Conservation (phyloP, 805 yeast genomes). For the Yarrowia divulgata region DNA sequence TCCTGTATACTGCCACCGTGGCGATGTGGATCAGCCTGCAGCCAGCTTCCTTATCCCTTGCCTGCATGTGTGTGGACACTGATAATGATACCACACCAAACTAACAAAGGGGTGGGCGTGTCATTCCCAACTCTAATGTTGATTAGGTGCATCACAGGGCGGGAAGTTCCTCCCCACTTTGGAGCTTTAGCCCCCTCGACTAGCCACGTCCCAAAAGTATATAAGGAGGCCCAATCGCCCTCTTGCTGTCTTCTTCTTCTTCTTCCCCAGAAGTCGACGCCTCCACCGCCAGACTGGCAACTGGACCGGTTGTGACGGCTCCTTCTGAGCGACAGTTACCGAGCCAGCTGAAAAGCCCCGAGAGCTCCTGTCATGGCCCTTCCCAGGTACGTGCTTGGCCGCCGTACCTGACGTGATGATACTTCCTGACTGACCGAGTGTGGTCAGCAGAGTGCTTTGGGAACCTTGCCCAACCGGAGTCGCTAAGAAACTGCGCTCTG, state of each 20-base stretch:
- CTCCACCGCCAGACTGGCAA: conserved; percentile 25
- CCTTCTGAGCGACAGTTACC: conserved; percentile 16
- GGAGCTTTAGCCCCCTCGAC: not conserved
- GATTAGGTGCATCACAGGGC: conserved; percentile 17
- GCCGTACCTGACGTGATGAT: conserved; percentile 6
- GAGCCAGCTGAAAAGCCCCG: not conserved
- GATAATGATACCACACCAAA: conserved; percentile 12
- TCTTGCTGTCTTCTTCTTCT: conserved; percentile 6
- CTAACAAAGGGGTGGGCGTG: conserved; percentile 21
- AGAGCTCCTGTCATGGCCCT: conserved; percentile 20
- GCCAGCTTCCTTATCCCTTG: conserved; percentile 11
- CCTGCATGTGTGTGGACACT: conserved; percentile 6
- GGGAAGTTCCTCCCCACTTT: not conserved
- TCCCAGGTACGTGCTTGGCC: conserved; percentile 16
- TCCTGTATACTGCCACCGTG: not conserved
- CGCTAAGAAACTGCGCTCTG: conserved; percentile 22
- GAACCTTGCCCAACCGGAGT: conserved; percentile 21
- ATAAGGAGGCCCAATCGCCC: conserved; percentile 3
- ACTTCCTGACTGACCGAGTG: not conserved
- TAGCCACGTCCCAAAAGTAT: conserved; percentile 21
- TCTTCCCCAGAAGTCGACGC: conserved; percentile 23
- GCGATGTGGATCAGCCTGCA: conserved; percentile 5
- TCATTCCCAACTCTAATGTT: conserved; percentile 9
- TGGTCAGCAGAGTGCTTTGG: conserved; percentile 24
- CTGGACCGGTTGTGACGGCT: conserved; percentile 16